Base-by-base conservation (phyloP, 176 grass and related monocot genomes). In the Bolboschoenus planiculmis region DNA sequence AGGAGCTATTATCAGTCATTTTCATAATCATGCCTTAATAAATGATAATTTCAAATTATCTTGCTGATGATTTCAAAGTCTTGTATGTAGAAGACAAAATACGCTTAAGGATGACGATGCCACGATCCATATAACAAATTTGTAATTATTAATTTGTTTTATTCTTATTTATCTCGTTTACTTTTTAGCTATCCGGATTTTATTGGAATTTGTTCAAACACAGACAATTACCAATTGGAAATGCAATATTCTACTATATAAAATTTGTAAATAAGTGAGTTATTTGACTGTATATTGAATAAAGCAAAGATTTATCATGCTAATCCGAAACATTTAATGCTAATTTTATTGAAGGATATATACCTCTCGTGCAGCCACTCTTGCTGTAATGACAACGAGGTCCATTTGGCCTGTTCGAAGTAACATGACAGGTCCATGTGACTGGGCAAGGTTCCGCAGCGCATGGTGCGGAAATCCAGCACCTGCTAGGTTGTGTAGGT, bases 401-500 rank as follows among this genome's bases (percentile, higher is more conserved):
- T 66, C 75, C 8, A 72, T 81, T 27, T 78, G 71, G 23, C 90
- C 90, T 7, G 86, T 31, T 40, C 55, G 55, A 36, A 91, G 39
- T 5, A 72, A 34, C 67, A 72, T 72, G 67, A 72, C 67, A 14
- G 37, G 37, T 26, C 67, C 67, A 57, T 88, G 81, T 1, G 26
- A 33, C 14, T 4, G 64, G 20, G 90, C 80, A 42, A 91, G 84
- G 29, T 56, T 4, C 61, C 11, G 63, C 53, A 91, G 44, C 0
- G 64, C 39, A n/a, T 56, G 86, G 76, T 91, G 89, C 5, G 85
- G 80, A 33, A 63, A n/a, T 72, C 0, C 20, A 37, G 50, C 27
- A 72, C 56, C 56, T 31, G 24, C 15, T 59, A 92, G 64, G 56
- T 89, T 84, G 76, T 87, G 87, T 46, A 92, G 82, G 81, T 63